Evolutionary conservation across 1,284 basidiomycete species (phyloP), one percentile per base, ranked within the genome.

Genomic region (Cryptococcus sp.): DNA sequence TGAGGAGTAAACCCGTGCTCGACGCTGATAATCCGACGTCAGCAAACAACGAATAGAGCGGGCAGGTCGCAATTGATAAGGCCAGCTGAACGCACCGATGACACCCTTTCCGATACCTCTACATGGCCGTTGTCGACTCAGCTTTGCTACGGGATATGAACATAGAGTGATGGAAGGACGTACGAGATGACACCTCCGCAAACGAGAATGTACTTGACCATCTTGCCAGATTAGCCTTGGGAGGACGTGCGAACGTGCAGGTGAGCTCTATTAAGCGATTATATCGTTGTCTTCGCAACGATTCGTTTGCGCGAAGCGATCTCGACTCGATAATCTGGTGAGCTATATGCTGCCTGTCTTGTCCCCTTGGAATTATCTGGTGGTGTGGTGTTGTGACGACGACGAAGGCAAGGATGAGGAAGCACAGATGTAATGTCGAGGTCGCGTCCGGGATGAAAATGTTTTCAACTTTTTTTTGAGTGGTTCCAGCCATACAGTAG

Each of bases 51-150:
- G 10, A 15, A 15, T 50, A 16, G 5, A 8, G 11, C 23, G 22
- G 52, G 42, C 47, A 54, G 25, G 56, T 61, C 38, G 39, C 16
- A 49, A 45, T 66, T 47, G 65, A 57, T 39, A 50, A 38, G 35
- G 48, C 39, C 42, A 41, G 41, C 40, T 45, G 25, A 40, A 71
- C 88, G 79, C 78, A 93, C 91, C 91, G 70, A 94, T 94, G 62
- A 94, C 90, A 72, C 91, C 92, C 84, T 94, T 94, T 63, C 91
- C 91, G 71, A 94, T 94, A 54, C 91, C 91, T 76, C 91, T 93
- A 54, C 8, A 44, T 15, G 17, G 1, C 15, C 17, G 22, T 35
- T 23, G 11, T 46, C 40, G 48, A 35, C 8, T 35, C 31, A 35
- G 31, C 31, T 8, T 4, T 10, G 31, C 2, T 8, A 13, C 31